Base-by-base conservation (phyloP, 73 alveolate species). In the Diophrys appendiculata region DNA sequence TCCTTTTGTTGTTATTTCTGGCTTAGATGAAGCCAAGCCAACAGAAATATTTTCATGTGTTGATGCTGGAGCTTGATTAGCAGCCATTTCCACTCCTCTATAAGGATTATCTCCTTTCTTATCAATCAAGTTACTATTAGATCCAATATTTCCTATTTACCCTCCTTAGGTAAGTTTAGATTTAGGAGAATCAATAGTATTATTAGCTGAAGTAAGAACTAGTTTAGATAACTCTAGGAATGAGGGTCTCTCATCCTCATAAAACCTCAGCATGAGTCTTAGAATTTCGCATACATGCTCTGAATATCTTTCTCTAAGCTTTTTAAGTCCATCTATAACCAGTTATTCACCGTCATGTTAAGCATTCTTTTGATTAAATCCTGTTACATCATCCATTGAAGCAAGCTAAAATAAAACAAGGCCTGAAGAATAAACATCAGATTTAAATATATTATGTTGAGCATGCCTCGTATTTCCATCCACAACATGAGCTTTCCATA, bases 401-500 rank as follows among this genome's bases (percentile, higher is more conserved):
- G 96, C 98, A 78, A 94, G 80, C 83, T 96, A 92, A 82, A 78
- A 94, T 69, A 96, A 76, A 0, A 96, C 96, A 56, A 96, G 86
- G 5, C 99, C 99, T 0, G 97, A 86, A 0, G 98, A 94, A 85
- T 92, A 96, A 55, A 96, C 99, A 88, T 96, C 99, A 34, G 97
- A 86, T 86, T 96, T 96, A 87, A 87, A 96, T 72, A 96, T 96
- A 67, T 96, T 96, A 84, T 96, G 99, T 67, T 93, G 93, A 53
- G 95, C 98, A 80, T 94, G 97, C 67, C 97, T 86, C 27, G 97
- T 88, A 76, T 96, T 96, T 33, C 88, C 88, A 69, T 93, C 98
- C 2, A 94, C 95, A 0, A 94, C 98, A 89, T 96, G 98, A 1
- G 98, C 99, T 70, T 94, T 95, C 99, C 99, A 96, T 35, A 96